These are phyloP conservation scores for Luffa acutangula DNA, from an alignment of 306 rosid genomes.

Conservation along the genomic window DNA sequence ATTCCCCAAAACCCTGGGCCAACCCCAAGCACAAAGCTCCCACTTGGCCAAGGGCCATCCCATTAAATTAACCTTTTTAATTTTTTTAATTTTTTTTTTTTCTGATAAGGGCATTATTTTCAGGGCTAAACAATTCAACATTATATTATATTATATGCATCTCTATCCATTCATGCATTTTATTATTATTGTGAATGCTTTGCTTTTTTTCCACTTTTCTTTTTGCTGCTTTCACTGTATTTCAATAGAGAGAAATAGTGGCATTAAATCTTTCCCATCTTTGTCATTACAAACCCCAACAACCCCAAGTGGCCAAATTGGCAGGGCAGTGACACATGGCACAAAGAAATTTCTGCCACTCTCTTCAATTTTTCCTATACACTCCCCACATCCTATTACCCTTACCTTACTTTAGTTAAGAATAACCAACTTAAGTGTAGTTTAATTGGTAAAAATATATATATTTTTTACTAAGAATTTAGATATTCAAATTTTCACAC, in stretches of 20 bases:
- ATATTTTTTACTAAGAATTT: no score
- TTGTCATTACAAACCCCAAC: neutral
- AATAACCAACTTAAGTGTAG: no score
- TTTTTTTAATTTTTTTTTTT: neutral
- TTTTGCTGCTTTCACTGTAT: neutral
- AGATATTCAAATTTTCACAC: no score
- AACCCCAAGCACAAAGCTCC: conserved; percentile 55
- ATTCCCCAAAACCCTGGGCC: conserved; percentile 62
- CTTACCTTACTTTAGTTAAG: no score
- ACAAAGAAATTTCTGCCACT: neutral
- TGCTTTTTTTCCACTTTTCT: neutral
- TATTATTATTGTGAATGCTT: neutral
- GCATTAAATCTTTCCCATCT: neutral
- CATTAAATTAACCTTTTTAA: neutral
- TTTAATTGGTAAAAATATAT: no score
- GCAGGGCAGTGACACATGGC: conserved; percentile 4
- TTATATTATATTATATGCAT: neutral
- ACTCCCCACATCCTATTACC: no score
- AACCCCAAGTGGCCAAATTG: neutral
- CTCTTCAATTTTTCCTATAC: no score
- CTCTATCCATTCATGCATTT: neutral
- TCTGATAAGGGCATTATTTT: neutral
- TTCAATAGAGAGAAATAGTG: neutral
- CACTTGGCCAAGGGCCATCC: conserved; percentile 42
- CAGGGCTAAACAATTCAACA: neutral